Conservation (phyloP, 1,139 yeast species). For the Suhomyces panamericanus region DNA sequence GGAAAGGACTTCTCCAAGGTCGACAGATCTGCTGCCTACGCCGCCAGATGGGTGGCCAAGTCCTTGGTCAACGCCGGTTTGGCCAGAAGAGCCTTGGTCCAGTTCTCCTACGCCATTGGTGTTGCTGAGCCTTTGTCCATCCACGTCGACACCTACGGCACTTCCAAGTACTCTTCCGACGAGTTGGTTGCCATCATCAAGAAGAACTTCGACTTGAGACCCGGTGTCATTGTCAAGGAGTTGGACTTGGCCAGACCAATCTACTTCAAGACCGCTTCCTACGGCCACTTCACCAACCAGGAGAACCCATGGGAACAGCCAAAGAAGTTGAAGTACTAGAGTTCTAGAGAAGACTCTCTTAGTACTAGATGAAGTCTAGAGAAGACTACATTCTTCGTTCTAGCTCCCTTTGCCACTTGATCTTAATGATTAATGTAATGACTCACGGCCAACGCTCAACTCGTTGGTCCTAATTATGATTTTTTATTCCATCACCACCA, state of each 20-base stretch:
- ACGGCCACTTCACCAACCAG: conserved; percentile 99
- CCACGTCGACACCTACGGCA: conserved; percentile 97
- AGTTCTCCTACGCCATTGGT: conserved; percentile 99
- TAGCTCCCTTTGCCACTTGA: conserved; percentile 19
- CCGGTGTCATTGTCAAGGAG: conserved; percentile 97
- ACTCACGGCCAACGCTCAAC: conserved; percentile 55
- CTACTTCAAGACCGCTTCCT: conserved; percentile 97
- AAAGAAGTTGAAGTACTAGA: conserved; percentile 76
- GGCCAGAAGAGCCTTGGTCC: conserved; percentile 97
- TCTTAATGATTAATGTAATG: conserved; percentile 48
- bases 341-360: conserved; percentile 2
- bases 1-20: conserved; percentile 99
- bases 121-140: conserved; percentile 99
- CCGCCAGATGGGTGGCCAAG: conserved; percentile 99
- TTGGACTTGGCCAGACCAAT: conserved; percentile 98
- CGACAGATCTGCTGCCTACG: conserved; percentile 99
- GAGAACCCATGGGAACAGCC: conserved; percentile 98
- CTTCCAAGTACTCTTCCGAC: conserved; percentile 83
- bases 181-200: conserved; percentile 89
- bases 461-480: conserved; percentile 36
- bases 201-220: conserved; percentile 97
- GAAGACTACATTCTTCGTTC: too few species aligned
- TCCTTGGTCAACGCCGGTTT: conserved; percentile 92
- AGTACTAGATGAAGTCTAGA: too few species aligned
- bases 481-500: conserved; percentile 11